Base-by-base conservation (phyloP, 495 filamentous ascomycete genomes). In the Tuber umbilicatum region DNA sequence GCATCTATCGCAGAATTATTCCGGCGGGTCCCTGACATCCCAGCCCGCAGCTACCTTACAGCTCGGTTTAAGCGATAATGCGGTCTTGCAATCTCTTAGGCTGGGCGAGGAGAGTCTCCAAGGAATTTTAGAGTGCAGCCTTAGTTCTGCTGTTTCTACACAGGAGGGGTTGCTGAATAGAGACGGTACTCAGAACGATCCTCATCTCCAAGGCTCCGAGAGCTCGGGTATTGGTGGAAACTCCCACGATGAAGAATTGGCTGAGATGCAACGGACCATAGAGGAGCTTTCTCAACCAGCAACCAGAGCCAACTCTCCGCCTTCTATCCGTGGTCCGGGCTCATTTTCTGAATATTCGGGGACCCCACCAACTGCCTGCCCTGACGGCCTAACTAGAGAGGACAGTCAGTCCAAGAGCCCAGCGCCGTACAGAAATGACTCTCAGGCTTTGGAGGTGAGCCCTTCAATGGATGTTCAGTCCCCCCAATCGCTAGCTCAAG, bases 261-360 rank as follows among this genome's bases (percentile, higher is more conserved):
- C 69, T 38, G 76, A 78, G 39, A 42, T 78, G 47, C 77, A 78
- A 38, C 73, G 38, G 35, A 68, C 69, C 31, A 71, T 78, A 37
- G 69, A 42, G 21, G 71, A 77, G 68, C 50, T 79, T 39, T 70
- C 77, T 47, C 50, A 71, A 19, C 68, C 77, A 37, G 45, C 71
- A 38, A 37, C 69, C 21, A 79, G 75, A 70, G 60, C 47, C 27
- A 74, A 71, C 60, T 78, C 72, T 38, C 75, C 75, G 37, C 39
- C 21, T 35, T 64, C 27, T 10, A 35, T 35, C 27, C 27, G 19
- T 64, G 55, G 55, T 5, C 27, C 27, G 31, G 55, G 55, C 14
- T 35, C 55, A 64, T 64, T 64, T 16, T 64, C 55, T 14, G 55
- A 64, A 64, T 31, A 64, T 64, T 64, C 55, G 14, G 55, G 5